Evolutionary conservation across 1,139 yeast species (phyloP).

Genomic region (Taphrina wiesneri): DNA sequence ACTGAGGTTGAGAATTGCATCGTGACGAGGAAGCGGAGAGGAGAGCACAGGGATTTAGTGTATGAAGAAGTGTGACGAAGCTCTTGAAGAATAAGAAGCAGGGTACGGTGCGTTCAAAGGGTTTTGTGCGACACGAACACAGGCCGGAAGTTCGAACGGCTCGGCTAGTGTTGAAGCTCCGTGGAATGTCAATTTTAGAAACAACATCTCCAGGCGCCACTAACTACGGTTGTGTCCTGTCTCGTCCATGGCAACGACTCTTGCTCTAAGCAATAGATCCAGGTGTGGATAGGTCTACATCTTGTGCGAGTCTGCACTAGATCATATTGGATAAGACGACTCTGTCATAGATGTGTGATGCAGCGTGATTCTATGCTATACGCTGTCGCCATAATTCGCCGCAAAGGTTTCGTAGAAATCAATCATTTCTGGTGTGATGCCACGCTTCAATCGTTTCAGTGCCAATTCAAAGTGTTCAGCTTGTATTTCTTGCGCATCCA

Average conservation of each 20-base stretch:
- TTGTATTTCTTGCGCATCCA: constrained; percentile 56
- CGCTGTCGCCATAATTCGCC: constrained; percentile 21
- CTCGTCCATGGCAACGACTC: background rate
- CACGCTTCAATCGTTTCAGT: constrained; percentile 63
- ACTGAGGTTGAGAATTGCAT: constrained; percentile 10
- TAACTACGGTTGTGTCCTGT: background rate
- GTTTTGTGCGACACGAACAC: constrained; percentile 1
- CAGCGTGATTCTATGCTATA: background rate
- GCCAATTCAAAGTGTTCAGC: constrained; percentile 73
- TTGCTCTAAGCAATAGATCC: no score
- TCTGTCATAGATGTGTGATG: background rate
- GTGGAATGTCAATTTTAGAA: constrained; percentile 7
- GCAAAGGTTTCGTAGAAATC: constrained; percentile 65
- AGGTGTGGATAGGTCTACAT: no score
- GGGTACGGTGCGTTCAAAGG: background rate
- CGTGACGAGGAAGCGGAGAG: background rate
- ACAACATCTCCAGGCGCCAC: background rate
- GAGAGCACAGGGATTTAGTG: background rate
- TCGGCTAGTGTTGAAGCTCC: constrained; percentile 1
- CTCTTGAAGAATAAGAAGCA: background rate
- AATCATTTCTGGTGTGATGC: constrained; percentile 82
- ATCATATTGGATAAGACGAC: background rate
- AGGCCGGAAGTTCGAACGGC: constrained; percentile 1
- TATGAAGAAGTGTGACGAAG: background rate
- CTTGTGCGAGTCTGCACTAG: background rate